A percentile compares a stretch with the other conserved stretches of the same genome.
phyloP scores from a whole-genome alignment of 148 eudicot genomes.

The Drosera capensis region DNA sequence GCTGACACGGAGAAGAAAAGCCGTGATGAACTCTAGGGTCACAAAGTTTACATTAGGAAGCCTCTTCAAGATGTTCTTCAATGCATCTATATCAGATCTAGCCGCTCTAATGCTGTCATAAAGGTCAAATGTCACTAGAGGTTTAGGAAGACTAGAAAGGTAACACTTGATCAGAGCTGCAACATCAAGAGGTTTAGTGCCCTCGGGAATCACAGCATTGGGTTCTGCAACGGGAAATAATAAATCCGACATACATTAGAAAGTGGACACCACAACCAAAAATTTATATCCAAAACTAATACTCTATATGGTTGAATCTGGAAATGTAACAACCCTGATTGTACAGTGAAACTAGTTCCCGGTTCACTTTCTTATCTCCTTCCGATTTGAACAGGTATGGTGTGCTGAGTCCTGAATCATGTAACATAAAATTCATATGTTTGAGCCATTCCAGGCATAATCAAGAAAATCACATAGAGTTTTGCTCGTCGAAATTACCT shows the following conservation, averaged over 20 bases:
- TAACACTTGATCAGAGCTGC: constrained; percentile 80
- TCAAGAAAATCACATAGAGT: neutral
- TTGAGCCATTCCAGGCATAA: too few species aligned
- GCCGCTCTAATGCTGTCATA: constrained; percentile 60
- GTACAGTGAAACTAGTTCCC: constrained; percentile 64
- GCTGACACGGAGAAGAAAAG: constrained; percentile 75
- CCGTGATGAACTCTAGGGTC: constrained; percentile 85
- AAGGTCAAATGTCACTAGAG: constrained; percentile 55
- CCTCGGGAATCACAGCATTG: constrained; percentile 64
- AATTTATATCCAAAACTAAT: neutral
- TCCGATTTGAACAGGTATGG: constrained; percentile 69
- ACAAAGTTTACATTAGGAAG: constrained; percentile 87
- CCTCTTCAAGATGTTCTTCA: constrained; percentile 65
- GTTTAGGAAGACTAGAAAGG: constrained; percentile 90
- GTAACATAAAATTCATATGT: neutral
- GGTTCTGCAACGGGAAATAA: constrained; percentile 33
- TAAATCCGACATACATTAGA: constrained; percentile 2
- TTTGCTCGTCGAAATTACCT: constrained; percentile 21
- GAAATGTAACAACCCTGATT: constrained; percentile 78
- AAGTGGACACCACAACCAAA: neutral
- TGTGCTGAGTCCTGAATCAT: constrained; percentile 47
- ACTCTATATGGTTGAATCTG: too few species aligned
- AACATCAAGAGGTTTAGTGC: constrained; percentile 49
- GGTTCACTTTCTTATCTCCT: constrained; percentile 70
- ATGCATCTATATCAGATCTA: constrained; percentile 49